Base-by-base conservation (phyloP, 164 flowering plant genomes). In the Sextonia rubra region DNA sequence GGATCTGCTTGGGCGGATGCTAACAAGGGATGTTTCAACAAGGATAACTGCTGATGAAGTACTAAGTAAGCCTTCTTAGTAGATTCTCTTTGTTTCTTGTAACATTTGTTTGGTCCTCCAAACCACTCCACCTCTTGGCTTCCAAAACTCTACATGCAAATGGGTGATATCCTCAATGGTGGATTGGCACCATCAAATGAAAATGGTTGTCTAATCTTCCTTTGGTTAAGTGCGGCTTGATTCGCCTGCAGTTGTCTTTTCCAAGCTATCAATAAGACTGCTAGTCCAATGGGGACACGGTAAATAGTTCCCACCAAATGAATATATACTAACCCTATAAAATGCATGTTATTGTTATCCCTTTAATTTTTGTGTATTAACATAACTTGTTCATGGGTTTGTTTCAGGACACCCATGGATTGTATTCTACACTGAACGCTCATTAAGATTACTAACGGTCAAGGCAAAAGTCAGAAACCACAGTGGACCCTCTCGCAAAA, bases 371-470 rank as follows among this genome's bases (percentile, higher is more conserved):
- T 18, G n/a, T 52, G n/a, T 18, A 15, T 18, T 20, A 52, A 17
- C 58, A 17, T 52, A n/a, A 37, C 23, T 17, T 26, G 15, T 29
- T 25, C 1, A 3, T 64, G 55, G 60, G 44, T 49, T 74, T 52
- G n/a, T 73, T 80, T 56, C 91, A 94, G 99, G 88, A 20, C 97
- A 94, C 77, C 97, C 99, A 27, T 94, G 97, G 97, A 85, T 92
- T 70, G 66, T 88, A 69, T 87, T 92, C 77, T 83, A 90, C 85
- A 94, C 99, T 0, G 97, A 88, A 60, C 84, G 84, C 56, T 75
- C 84, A 3, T 67, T 88, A 64, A 91, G 82, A 85, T 77, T 87
- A 52, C 65, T 87, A 27, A 73, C 86, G 12, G 67, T 84, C 68
- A 90, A 86, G 78, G 78, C 87, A 18, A 94, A 84, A 75, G 48